Conservation (phyloP, 2,329 filamentous ascomycete species). For the Cercospora sp. region DNA sequence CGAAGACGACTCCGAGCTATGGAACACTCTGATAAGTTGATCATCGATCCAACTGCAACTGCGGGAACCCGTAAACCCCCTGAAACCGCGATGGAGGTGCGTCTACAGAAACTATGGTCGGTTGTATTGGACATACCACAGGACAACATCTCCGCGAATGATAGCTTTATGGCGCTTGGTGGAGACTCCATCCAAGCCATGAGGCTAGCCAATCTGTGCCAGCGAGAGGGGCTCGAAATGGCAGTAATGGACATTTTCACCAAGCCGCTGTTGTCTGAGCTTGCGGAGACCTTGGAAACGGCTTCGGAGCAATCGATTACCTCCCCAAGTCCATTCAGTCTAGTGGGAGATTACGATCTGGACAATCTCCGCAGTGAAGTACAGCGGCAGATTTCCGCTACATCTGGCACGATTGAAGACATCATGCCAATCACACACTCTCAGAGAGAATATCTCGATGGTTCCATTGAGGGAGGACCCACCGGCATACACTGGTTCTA, state of each 20-base stretch:
- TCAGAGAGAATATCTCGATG: slow-evolving; percentile 1
- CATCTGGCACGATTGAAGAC: background rate
- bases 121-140: slow-evolving; percentile 25
- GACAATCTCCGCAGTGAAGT: background rate
- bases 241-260: slow-evolving; percentile 42
- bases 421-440: slow-evolving; percentile 1
- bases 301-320: background rate
- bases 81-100: background rate
- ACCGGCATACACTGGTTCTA: slow-evolving; percentile 1
- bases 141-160: slow-evolving; percentile 25
- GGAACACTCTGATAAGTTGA: background rate
- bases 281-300: background rate
- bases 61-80: background rate
- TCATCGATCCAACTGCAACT: background rate
- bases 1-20: slow-evolving; percentile 37
- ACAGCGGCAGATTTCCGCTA: background rate
- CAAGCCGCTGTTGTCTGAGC: slow-evolving; percentile 3
- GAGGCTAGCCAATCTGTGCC: slow-evolving; percentile 1
- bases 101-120: slow-evolving; percentile 21
- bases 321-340: background rate
- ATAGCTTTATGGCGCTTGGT: slow-evolving; percentile 49
- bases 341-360: background rate
- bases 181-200: slow-evolving; percentile 33
- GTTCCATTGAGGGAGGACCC: background rate
- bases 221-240: background rate